Evolutionary conservation across 225 moss, liverwort and hornwort species (phyloP), one percentile per base, ranked within the genome.

Genomic region (Marchantia polymorpha): DNA sequence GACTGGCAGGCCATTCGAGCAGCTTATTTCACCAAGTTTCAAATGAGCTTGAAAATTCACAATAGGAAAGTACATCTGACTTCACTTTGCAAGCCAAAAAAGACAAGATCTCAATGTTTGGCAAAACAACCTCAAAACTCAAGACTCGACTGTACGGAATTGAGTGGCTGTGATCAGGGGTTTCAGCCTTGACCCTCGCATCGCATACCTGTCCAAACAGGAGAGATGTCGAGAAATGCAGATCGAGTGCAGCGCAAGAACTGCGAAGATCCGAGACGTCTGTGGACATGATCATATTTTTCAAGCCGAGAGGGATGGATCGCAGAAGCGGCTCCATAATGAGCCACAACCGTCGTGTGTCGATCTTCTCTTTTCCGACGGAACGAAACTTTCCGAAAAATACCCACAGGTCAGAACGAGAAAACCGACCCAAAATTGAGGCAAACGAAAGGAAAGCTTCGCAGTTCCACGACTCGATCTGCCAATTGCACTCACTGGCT

Each of bases 311-410:
- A 14, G 86, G 77, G 25, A 86, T 67, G 30, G 76, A 80, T 19
- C 53, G 69, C 51, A 77, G 82, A n/a, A 86, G 80, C 60, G n/a
- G 30, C 69, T 86, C 86, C 86, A 86, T 85, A 7, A 6, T 69
- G 7, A 12, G 20, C 69, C 47, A 46, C 69, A 47, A 69, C 12
- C 11, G 39, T 69, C 29, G 19, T 17, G 16, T 48, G 8, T 19
- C 11, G 19, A 69, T 46, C 47, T 5, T 39, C 20, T 7, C 3
- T 6, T 4, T 3, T 6, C 9, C 26, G 46, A 10, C 39, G 12
- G 46, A 69, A 39, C 39, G 2, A 39, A 39, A 39, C 47, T 16
- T 19, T 20, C 46, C 69, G 9, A 10, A 11, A 64, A 23, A 10
- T 22, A 64, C 6, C 4, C 25, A 11, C 3, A 3, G 10, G 25